Percentiles rank a stretch among this genome's conserved stretches.
These are phyloP conservation scores for Aspergillus arachidicola DNA, from an alignment of 2,329 filamentous ascomycete genomes.

Conservation along the genomic window DNA sequence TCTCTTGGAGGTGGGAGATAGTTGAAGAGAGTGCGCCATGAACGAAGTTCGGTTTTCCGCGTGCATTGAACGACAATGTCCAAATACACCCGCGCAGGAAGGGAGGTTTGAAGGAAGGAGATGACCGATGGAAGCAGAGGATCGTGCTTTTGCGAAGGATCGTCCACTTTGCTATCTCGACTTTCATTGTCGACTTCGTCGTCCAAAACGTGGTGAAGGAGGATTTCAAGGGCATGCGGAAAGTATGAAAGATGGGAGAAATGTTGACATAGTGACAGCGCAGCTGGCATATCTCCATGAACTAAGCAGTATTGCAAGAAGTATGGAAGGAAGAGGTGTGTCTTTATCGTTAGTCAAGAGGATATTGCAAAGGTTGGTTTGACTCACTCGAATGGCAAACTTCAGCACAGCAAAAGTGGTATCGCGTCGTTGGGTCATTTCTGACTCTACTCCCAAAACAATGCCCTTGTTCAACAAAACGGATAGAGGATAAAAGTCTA, in stretches of 20 bases:
- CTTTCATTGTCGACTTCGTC: conserved; percentile 77
- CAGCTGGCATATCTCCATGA: conserved; percentile 75
- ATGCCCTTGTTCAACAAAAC: conserved; percentile 87
- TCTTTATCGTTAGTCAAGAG: conserved; percentile 55
- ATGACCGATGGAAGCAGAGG: conserved; percentile 54
- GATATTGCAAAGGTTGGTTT: neutral
- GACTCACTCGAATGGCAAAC: conserved; percentile 78
- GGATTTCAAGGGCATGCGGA: conserved; percentile 85
- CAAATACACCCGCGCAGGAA: conserved; percentile 72
- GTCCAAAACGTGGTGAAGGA: conserved; percentile 90
- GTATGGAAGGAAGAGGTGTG: conserved; percentile 89
- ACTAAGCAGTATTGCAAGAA: conserved; percentile 78
- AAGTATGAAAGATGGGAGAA: conserved; percentile 91
- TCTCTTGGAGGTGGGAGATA: conserved; percentile 88
- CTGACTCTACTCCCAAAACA: conserved; percentile 85
- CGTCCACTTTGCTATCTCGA: conserved; percentile 30
- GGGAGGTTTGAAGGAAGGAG: conserved; percentile 69
- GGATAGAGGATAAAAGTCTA: conserved; percentile 96
- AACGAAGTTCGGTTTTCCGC: conserved; percentile 91
- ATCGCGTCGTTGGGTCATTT: conserved; percentile 89
- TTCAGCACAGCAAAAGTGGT: conserved; percentile 88
- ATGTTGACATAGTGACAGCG: conserved; percentile 77
- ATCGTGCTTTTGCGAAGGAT: conserved; percentile 28
- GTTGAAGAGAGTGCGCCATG: conserved; percentile 90
- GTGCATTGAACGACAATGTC: conserved; percentile 97